Evolutionary conservation across 192 early-diverging fungal species (phyloP).

Genomic region (Backusella westeae): DNA sequence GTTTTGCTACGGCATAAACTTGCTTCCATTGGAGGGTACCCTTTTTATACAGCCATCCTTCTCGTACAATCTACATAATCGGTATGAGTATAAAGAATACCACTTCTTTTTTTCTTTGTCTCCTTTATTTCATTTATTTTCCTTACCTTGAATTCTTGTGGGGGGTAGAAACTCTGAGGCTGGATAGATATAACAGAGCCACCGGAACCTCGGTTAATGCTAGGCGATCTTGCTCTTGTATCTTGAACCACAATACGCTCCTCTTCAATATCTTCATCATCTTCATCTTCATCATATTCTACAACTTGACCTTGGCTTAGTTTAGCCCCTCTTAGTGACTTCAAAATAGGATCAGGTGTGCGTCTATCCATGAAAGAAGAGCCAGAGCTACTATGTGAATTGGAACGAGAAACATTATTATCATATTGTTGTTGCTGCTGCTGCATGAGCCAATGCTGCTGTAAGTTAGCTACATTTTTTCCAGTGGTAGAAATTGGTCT

Average conservation of each 20-base stretch:
- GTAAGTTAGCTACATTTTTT: constrained; percentile 25
- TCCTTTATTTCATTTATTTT: not conserved
- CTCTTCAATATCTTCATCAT: not conserved
- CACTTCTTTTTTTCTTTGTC: not conserved
- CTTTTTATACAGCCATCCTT: constrained; percentile 52
- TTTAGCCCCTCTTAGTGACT: not conserved
- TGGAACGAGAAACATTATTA: not conserved
- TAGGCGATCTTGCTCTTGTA: constrained; percentile 9
- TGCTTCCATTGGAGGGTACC: constrained; percentile 45
- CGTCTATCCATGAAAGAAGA: not conserved
- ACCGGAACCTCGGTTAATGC: constrained; percentile 2
- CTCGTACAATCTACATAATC: constrained; percentile 40
- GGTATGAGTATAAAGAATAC: not conserved
- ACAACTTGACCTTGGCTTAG: not conserved
- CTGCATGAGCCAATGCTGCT: constrained; percentile 22
- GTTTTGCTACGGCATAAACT: constrained; percentile 48
- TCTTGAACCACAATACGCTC: not conserved
- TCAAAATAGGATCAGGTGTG: not conserved
- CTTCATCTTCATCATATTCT: not conserved
- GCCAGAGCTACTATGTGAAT: not conserved
- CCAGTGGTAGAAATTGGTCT: constrained; percentile 1
- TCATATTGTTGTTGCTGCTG: constrained; percentile 13
- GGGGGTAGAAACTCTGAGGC: not conserved
- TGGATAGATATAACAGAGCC: not conserved
- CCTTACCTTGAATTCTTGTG: constrained; percentile 30